These are phyloP conservation scores for Pichia sp. DNA, from an alignment of 1,139 yeast genomes.

Conservation along the genomic window DNA sequence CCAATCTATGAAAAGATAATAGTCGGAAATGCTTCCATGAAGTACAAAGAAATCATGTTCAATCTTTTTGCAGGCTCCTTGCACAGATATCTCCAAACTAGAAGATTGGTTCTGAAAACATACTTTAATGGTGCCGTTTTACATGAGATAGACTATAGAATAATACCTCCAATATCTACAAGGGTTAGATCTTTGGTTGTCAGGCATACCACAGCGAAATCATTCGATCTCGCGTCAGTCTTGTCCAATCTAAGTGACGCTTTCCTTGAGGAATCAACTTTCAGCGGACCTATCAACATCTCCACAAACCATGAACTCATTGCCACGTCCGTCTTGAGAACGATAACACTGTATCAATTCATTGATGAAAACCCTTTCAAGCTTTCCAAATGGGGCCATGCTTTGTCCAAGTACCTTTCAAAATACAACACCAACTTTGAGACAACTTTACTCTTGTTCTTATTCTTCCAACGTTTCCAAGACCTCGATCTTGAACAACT, in stretches of 20 bases:
- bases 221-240: conserved; percentile 28
- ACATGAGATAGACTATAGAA: conserved; percentile 51
- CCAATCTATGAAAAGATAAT: conserved; percentile 57
- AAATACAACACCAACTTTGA: conserved; percentile 33
- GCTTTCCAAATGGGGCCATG: conserved; percentile 55
- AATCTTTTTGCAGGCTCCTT: conserved; percentile 68
- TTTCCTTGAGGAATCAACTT: conserved; percentile 23
- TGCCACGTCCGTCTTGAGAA: conserved; percentile 56
- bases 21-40: conserved; percentile 41
- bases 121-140: conserved; percentile 54
- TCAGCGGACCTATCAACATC: conserved; percentile 32
- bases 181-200: conserved; percentile 22
- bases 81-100: conserved; percentile 82
- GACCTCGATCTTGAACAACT: conserved; percentile 20
- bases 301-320: conserved; percentile 49
- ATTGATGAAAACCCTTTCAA: conserved; percentile 40
- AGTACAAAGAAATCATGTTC: conserved; percentile 55
- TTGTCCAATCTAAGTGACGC: conserved; percentile 22
- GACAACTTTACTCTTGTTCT: conserved; percentile 39
- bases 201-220: conserved; percentile 28
- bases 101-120: conserved; percentile 52
- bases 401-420: conserved; percentile 31
- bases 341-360: conserved; percentile 53
- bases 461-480: conserved; percentile 39
- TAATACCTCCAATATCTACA: conserved; percentile 18